Evolutionary conservation across 352 stramenopile genomes (phyloP).

Genomic region (Phytophthora tubulina): DNA sequence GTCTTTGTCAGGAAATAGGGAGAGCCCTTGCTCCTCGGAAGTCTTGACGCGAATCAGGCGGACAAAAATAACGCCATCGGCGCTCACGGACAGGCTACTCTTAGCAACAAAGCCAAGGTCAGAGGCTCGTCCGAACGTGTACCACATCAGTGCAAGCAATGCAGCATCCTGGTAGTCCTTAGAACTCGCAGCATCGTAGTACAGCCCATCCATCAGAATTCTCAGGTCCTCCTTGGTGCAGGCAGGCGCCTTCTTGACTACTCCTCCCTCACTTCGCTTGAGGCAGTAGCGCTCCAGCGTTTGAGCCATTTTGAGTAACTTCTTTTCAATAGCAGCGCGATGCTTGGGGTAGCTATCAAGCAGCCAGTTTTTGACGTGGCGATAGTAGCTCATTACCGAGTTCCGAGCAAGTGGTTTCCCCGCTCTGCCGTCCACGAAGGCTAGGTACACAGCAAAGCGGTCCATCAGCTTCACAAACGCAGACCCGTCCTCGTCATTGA

Average conservation of each 20-base stretch:
- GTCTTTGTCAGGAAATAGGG: too few relatives aligned
- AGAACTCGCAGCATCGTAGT: constrained; percentile 2
- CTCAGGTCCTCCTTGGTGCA: constrained; percentile 24
- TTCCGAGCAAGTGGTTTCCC: constrained; percentile 14
- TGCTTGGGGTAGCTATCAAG: constrained; percentile 24
- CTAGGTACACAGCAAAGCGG: constrained; percentile 21
- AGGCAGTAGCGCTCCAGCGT: constrained; percentile 10
- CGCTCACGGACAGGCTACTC: too few relatives aligned
- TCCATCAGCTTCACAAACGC: constrained; percentile 29
- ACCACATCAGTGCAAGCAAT: constrained; percentile 26
- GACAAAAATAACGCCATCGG: too few relatives aligned
- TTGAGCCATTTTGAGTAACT: too few relatives aligned
- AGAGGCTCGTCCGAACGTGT: constrained; percentile 12
- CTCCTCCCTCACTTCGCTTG: constrained; percentile 14
- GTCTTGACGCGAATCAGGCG: too few relatives aligned
- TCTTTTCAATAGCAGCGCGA: constrained; percentile 11
- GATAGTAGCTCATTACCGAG: constrained; percentile 30
- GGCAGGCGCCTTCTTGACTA: constrained; percentile 24
- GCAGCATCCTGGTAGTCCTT: constrained; percentile 38
- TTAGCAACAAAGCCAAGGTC: too few relatives aligned
- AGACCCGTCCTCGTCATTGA: background rate
- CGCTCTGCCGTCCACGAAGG: constrained; percentile 1
- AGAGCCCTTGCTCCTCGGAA: too few relatives aligned
- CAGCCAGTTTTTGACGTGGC: constrained; percentile 30
- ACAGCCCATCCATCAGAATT: constrained; percentile 19